A percentile compares a stretch with the other conserved stretches of the same genome.
Conservation (phyloP, 2,329 filamentous ascomycete species). For the Trichoderma atrobrunneum region DNA sequence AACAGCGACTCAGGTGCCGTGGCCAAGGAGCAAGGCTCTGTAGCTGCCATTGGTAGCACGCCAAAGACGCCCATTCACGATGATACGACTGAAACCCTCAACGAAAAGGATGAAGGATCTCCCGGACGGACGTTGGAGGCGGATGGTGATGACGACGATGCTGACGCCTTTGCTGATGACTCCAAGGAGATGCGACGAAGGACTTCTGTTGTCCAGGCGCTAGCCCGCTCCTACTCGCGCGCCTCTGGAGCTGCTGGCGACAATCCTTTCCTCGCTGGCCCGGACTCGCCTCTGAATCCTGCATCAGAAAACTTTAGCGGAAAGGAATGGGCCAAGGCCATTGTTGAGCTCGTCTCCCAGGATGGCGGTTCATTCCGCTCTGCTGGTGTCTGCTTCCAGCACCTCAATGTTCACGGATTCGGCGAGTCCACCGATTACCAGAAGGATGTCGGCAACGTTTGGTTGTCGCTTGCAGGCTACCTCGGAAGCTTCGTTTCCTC, state of each 20-base stretch:
- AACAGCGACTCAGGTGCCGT: conserved; percentile 48
- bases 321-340: conserved; percentile 58
- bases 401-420: conserved; percentile 67
- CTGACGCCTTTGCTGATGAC: conserved; percentile 22
- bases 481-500: conserved; percentile 49
- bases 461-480: conserved; percentile 48
- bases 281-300: conserved; percentile 54
- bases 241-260: conserved; percentile 40
- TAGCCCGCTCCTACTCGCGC: conserved; percentile 54
- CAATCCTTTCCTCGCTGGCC: conserved; percentile 51
- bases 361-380: conserved; percentile 57
- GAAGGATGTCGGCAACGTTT: conserved; percentile 62
- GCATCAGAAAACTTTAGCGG: conserved; percentile 51
- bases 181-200: conserved; percentile 48
- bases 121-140: conserved; percentile 26
- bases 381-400: conserved; percentile 63
- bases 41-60: neutral
- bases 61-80: conserved; percentile 27
- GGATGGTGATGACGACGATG: conserved; percentile 29
- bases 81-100: conserved; percentile 35
- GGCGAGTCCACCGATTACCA: conserved; percentile 69
- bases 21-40: conserved; percentile 40
- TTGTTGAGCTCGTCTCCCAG: conserved; percentile 51
- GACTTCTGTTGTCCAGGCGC: conserved; percentile 51
- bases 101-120: conserved; percentile 36